Conservation (phyloP, 1,139 yeast species). For the Candida tropicalis region DNA sequence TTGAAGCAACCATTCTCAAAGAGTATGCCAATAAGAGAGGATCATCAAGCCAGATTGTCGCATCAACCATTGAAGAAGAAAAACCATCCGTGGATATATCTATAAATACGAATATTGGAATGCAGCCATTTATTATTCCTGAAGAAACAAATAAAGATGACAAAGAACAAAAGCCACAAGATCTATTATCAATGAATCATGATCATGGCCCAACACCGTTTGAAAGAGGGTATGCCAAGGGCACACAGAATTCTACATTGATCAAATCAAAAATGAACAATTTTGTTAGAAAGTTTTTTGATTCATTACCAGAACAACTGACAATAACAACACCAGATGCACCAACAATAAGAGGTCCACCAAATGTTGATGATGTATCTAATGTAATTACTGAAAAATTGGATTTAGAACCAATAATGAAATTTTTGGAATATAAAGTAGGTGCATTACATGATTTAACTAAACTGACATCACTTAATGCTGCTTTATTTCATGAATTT, state of each 20-base stretch:
- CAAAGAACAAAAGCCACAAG: background rate
- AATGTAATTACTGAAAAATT: slow-evolving; percentile 38
- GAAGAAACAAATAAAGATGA: slow-evolving; percentile 10
- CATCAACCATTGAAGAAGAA: background rate
- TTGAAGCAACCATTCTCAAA: slow-evolving; percentile 33
- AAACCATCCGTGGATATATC: too few relatives aligned
- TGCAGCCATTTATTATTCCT: slow-evolving; percentile 29
- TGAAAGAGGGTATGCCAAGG: slow-evolving; percentile 39
- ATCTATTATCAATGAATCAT: slow-evolving; percentile 18
- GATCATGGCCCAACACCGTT: slow-evolving; percentile 36
- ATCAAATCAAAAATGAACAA: slow-evolving; percentile 26
- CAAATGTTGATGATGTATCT: slow-evolving; percentile 32
- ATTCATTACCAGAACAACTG: slow-evolving; percentile 12
- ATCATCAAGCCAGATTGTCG: slow-evolving; percentile 4
- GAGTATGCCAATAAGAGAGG: slow-evolving; percentile 15
- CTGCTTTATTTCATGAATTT: slow-evolving; percentile 34
- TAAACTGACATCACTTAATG: slow-evolving; percentile 26
- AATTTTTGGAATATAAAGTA: slow-evolving; percentile 30
- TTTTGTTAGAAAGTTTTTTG: slow-evolving; percentile 13
- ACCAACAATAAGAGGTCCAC: background rate
- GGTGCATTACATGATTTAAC: slow-evolving; percentile 33
- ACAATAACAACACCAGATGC: background rate
- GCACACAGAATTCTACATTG: slow-evolving; percentile 30
- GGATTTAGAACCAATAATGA: slow-evolving; percentile 37
- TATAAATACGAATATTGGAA: slow-evolving; percentile 24